Base-by-base conservation (phyloP, 805 yeast species). In the Barnettozyma sp. region DNA sequence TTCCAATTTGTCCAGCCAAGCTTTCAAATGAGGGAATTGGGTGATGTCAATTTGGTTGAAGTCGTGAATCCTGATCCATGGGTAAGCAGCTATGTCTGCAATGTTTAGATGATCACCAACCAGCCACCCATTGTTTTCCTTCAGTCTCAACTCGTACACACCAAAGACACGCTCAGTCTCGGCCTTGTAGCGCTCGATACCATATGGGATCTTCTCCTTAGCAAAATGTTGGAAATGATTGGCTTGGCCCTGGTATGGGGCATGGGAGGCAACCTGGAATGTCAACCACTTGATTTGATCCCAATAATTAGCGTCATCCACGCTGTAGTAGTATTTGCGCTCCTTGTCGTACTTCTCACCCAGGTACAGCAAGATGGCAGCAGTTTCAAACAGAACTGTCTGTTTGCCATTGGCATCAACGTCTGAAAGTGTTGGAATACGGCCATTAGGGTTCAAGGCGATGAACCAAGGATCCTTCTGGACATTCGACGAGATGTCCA, bases 161-260 rank as follows among this genome's bases (percentile, higher is more conserved):
- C 72, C 68, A 43, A 65, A 68, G 29, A 77, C 61, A 47, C 84
- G 60, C 34, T 62, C 57, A 7, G 77, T 65, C 45, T 78, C 83
- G 19, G 58, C 61, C 7, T 46, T 36, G 49, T 68, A 78, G 43
- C 83, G 62, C 20, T 68, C 59, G 34, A 71, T 68, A 14, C 65
- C 82, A 48, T 73, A 76, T 16, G 68, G 73, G 29, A 73, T 49
- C 47, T 74, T 69, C 42, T 72, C 82, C 0, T 60, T 54, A 6
- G 79, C 73, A 46, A 39, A 65, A 5, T 37, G 14, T 2, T 40
- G 26, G 49, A 76, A 78, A 50, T 70, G 77, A 41, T 56, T 52
- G 27, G 71, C 72, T 50, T 77, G 82, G 9, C 84, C 83, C 48
- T 69, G 76, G 67, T 68, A 72, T 38, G 83, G 82, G 22, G 79